Evolutionary conservation across 352 stramenopile genomes (phyloP), one percentile per base, ranked within the genome.

Genomic region (Blastocystis sp.): DNA sequence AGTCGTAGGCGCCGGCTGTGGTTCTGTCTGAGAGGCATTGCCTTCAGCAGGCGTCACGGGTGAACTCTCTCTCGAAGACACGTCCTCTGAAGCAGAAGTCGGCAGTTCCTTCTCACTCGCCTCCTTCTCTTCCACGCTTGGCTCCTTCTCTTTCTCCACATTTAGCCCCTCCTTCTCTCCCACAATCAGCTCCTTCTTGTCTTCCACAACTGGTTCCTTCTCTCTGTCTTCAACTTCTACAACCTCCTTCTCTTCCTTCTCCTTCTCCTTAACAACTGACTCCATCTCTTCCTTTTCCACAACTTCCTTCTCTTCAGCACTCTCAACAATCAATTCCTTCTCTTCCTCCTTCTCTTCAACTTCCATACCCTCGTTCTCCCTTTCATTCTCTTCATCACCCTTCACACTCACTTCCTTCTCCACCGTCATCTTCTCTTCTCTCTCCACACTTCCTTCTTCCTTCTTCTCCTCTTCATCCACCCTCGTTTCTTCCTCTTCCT

Each of bases 161-260:
- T 11, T 45, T 0, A 54, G 3, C 28, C 3, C 57, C 17, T 87
- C 45, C 6, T 93, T 89, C 24, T 91, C 90, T 0, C 94, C 91
- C n/a, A 93, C 90, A 2, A 92, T 90, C 28, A 94, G 90, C 10
- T 93, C 89, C 1, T 93, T 89, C 0, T 91, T 91, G 0, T 92
- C 91, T 17, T 94, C 91, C 1, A 93, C 91, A 7, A 91, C 21
- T 34, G 92, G 92, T 34, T 34, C 28, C 28, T 34, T 34, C 28
- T 34, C 28, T 34, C 28, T 34, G 28, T 34, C 28, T 34, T 34
- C 28, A 34, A 34, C 28, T 34, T 34, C 28, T 34, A 34, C 28
- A 34, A 34, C 28, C 28, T 34, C 91, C 6, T 92, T 89, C 0
- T 94, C 91, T 7, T 92, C 91, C 0, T 92, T 90, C n/a, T 93